These are phyloP conservation scores for Lactifluus piperatus DNA, from an alignment of 768 basidiomycete genomes.

Conservation along the genomic window DNA sequence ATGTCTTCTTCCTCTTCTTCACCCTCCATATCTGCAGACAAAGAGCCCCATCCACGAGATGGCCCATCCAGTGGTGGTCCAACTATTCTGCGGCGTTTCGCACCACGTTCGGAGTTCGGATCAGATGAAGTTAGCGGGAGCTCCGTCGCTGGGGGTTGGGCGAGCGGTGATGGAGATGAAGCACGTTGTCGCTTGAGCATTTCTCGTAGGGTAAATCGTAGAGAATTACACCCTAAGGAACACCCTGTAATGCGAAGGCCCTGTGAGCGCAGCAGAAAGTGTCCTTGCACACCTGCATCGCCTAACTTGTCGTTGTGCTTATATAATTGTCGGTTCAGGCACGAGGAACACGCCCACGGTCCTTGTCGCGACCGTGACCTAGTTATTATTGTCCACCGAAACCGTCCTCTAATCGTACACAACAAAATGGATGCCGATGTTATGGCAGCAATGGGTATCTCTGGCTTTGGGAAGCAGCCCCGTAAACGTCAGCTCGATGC, in stretches of 20 bases:
- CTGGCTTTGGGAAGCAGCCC: conserved; percentile 70
- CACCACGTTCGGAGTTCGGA: conserved; percentile 27
- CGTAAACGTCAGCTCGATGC: conserved; percentile 64
- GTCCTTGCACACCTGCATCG: not conserved
- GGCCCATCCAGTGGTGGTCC: conserved; percentile 48
- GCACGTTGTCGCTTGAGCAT: conserved; percentile 23
- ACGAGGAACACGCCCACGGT: not conserved
- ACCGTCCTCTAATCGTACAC: not conserved
- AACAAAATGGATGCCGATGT: conserved; percentile 51
- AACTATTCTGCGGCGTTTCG: conserved; percentile 46
- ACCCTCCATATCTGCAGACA: conserved; percentile 9
- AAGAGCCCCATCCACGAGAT: conserved; percentile 36
- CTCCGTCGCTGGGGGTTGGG: conserved; percentile 13
- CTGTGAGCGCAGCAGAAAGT: not conserved
- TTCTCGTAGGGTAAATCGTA: not conserved
- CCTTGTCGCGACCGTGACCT: not conserved
- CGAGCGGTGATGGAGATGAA: conserved; percentile 12
- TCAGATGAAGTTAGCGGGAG: conserved; percentile 12
- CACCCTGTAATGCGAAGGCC: not conserved
- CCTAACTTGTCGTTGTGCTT: not conserved
- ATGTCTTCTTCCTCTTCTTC: conserved; percentile 27
- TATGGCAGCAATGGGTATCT: conserved; percentile 75
- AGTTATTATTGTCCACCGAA: not conserved
- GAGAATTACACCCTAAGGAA: not conserved
- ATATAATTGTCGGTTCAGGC: not conserved